These are phyloP conservation scores for Tricladium varicosporioides DNA, from an alignment of 2,329 filamentous ascomycete species.

Conservation along the genomic window DNA sequence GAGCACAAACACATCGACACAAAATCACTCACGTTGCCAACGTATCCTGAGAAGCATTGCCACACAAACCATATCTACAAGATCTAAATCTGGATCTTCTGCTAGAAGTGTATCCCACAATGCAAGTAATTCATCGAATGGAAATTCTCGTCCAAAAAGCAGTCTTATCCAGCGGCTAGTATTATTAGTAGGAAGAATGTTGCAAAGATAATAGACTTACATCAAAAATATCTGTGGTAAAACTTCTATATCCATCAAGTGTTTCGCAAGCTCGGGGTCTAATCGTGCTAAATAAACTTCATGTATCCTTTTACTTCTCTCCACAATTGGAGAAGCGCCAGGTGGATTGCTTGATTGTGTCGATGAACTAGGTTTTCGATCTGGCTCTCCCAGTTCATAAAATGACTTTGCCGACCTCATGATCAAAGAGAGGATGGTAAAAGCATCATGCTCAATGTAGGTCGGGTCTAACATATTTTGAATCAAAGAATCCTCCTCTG, in stretches of 20 bases:
- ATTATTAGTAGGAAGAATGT: conserved; percentile 5
- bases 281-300: conserved; percentile 73
- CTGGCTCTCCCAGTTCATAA: conserved; percentile 61
- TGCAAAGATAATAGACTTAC: conserved; percentile 45
- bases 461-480: conserved; percentile 65
- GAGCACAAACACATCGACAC: not conserved
- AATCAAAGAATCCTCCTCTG: conserved; percentile 39
- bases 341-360: conserved; percentile 17
- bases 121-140: conserved; percentile 77
- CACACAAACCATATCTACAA: conserved; percentile 89
- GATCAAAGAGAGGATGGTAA: conserved; percentile 77
- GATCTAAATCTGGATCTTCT: conserved; percentile 73
- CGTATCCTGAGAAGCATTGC: conserved; percentile 90
- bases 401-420: conserved; percentile 88
- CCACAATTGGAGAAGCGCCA: conserved; percentile 70
- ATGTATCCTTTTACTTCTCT: conserved; percentile 83
- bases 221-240: conserved; percentile 97
- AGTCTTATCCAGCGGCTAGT: conserved; percentile 80
- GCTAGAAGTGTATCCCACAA: conserved; percentile 94
- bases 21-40: conserved; percentile 69
- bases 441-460: conserved; percentile 88
- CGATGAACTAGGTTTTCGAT: conserved; percentile 39
- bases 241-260: conserved; percentile 81
- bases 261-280: conserved; percentile 79
- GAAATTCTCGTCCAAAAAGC: conserved; percentile 89